Conservation (phyloP, 2,329 filamentous ascomycete genomes). For the Calonectria multiphialidica region DNA sequence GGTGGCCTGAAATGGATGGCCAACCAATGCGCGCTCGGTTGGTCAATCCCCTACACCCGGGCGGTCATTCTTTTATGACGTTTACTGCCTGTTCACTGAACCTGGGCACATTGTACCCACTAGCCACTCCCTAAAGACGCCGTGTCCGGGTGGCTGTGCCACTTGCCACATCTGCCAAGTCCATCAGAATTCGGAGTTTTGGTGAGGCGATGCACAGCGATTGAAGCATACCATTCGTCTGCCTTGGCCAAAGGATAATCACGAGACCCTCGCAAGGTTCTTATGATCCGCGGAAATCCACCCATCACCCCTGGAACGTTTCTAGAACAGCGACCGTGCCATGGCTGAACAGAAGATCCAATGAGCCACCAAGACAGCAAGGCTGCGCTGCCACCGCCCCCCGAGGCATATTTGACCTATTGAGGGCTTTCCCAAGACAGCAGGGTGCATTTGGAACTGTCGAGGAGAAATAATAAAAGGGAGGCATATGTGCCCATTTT, state of each 20-base stretch:
- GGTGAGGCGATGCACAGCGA: neutral
- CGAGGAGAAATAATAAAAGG: neutral
- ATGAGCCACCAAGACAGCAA: neutral
- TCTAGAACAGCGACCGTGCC: neutral
- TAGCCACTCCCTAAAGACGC: neutral
- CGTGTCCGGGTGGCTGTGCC: neutral
- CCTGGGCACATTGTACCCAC: neutral
- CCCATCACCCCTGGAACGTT: neutral
- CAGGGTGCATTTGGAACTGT: neutral
- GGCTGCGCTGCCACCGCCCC: constrained; percentile 6
- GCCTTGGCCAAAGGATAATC: neutral
- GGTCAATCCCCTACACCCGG: neutral
- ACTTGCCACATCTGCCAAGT: neutral
- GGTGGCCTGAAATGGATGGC: neutral
- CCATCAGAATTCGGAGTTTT: neutral
- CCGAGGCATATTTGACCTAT: neutral
- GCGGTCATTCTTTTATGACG: neutral
- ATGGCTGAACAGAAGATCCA: neutral
- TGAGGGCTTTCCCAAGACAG: neutral
- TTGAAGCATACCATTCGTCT: neutral
- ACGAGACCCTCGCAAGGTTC: neutral
- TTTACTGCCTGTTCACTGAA: neutral
- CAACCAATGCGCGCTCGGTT: neutral
- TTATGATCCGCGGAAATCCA: neutral
- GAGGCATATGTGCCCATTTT: neutral